Base-by-base conservation (phyloP, 2,329 filamentous ascomycete genomes). In the Triangularia verruculosa region DNA sequence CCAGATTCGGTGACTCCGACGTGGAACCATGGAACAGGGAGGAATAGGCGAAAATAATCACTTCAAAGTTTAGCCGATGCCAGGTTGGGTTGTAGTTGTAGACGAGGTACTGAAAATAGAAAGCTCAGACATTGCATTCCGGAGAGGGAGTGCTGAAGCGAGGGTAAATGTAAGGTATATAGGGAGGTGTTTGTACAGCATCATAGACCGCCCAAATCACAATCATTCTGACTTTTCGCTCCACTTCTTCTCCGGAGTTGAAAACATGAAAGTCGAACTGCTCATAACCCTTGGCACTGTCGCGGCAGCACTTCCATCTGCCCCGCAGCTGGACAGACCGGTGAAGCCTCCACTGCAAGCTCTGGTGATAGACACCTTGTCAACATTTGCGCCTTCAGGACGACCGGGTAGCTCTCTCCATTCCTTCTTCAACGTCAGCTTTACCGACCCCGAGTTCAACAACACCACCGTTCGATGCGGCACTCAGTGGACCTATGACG, bases 231-330 rank as follows among this genome's bases (percentile, higher is more conserved):
- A n/a, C n/a, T 28, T 28, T 28, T 51, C 17, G 15, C 22, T 17
- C 51, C 12, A 11, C n/a, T 22, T 47, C 15, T 5, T 47, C 17
- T 24, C 7, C 7, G 17, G 24, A 22, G 4, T 22, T 53, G 11
- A 4, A 30, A 56, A 4, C 27, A 56, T 30, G 54, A 32, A 25
- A 15, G 11, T 56, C n/a, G 5, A 20, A 25, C 7, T 20, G 4
- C 17, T 56, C 52, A n/a, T 65, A 57, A 17, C 57, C 20, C 55
- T 24, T 32, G 4, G 27, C 55, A 13, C n/a, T 64, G 61, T 2
- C 71, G 70, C 24, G 71, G 76, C 6, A 79, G 78, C 30, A 84
- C 69, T 30, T 76, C 61, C 43, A 81, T 76, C 13, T 80, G 80
- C 59, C 73, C 13, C 84, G 65, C 64, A 77, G 76, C 9, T 74